Conservation (phyloP, 192 early-diverging fungal genomes). For the Coemansia sp. region DNA sequence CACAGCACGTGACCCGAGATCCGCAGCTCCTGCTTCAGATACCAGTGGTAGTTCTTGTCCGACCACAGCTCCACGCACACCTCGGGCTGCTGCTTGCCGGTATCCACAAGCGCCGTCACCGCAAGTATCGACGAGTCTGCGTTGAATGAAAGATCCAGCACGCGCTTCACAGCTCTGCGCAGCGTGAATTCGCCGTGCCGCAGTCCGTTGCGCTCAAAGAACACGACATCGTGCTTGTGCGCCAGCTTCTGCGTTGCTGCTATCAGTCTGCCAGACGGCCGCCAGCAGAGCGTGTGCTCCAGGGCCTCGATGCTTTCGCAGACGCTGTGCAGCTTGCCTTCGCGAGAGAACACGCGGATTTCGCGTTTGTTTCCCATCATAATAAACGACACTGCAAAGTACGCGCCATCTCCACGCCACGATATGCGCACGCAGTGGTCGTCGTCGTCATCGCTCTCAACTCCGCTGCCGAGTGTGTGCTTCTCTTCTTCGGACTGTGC, state of each 20-base stretch:
- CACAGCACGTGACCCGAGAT: slow-evolving; percentile 60
- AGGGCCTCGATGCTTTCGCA: slow-evolving; percentile 76
- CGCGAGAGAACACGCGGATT: slow-evolving; percentile 78
- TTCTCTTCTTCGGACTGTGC: background rate
- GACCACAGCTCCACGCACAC: slow-evolving; percentile 83
- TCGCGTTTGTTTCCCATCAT: slow-evolving; percentile 49
- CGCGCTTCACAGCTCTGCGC: slow-evolving; percentile 51
- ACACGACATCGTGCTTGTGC: slow-evolving; percentile 83
- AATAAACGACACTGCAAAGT: slow-evolving; percentile 75
- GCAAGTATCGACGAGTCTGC: slow-evolving; percentile 86
- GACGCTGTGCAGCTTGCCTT: slow-evolving; percentile 78
- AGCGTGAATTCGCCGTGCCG: slow-evolving; percentile 91
- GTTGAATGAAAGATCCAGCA: slow-evolving; percentile 68
- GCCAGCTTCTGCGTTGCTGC: slow-evolving; percentile 74
- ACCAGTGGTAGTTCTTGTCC: slow-evolving; percentile 95
- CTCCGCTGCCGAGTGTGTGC: slow-evolving; percentile 52
- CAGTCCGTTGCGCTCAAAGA: slow-evolving; percentile 94
- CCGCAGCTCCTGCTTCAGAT: slow-evolving; percentile 84
- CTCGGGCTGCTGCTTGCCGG: slow-evolving; percentile 21
- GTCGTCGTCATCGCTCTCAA: slow-evolving; percentile 65
- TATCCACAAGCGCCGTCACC: slow-evolving; percentile 56
- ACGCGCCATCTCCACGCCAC: slow-evolving; percentile 90
- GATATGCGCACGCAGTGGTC: slow-evolving; percentile 63
- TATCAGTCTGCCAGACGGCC: slow-evolving; percentile 82
- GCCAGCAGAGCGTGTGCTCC: slow-evolving; percentile 79